A percentile compares a stretch with the other conserved stretches of the same genome.
Conservation (phyloP, 2,329 filamentous ascomycete species). For the Neurospora sp. region DNA sequence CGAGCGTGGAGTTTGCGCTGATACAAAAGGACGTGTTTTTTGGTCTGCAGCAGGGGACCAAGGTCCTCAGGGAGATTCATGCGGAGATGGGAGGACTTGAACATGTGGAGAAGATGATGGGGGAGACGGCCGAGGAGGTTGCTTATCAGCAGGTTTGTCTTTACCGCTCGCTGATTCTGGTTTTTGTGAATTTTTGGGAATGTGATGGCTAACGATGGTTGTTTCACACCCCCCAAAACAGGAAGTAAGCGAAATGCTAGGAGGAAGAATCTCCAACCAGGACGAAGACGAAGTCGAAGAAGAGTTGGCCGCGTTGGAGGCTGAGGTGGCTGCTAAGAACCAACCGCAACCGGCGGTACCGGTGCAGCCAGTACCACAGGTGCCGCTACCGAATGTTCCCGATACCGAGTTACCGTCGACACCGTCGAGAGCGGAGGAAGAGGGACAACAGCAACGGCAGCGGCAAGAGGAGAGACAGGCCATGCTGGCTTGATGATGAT, state of each 20-base stretch:
- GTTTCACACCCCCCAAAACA: conserved; percentile 25
- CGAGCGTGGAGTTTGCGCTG: conserved; percentile 86
- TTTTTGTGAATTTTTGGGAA: too few relatives aligned
- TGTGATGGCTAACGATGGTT: not conserved
- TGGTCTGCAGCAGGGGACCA: conserved; percentile 83
- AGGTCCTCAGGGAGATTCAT: conserved; percentile 83
- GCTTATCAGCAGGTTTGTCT: conserved; percentile 73
- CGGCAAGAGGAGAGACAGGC: conserved; percentile 17
- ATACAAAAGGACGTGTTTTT: conserved; percentile 96
- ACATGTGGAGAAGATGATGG: conserved; percentile 89
- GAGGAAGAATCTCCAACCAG: conserved; percentile 78
- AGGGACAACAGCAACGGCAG: conserved; percentile 1
- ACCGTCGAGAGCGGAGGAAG: conserved; percentile 6
- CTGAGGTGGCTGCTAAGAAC: conserved; percentile 32
- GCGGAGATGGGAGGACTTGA: conserved; percentile 93
- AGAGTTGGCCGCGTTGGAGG: conserved; percentile 74
- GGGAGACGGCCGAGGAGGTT: conserved; percentile 79
- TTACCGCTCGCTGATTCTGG: too few relatives aligned
- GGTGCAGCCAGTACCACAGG: not conserved
- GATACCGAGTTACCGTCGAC: conserved; percentile 16
- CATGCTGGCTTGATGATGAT: conserved; percentile 18
- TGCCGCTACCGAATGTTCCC: conserved; percentile 20
- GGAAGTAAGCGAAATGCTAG: conserved; percentile 90
- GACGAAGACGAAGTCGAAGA: conserved; percentile 98
- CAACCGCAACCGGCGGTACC: not conserved